Percentiles rank a stretch among this genome's conserved stretches.
These are phyloP conservation scores for Citrus australasica DNA, from an alignment of 345 rosid genomes.

Conservation along the genomic window DNA sequence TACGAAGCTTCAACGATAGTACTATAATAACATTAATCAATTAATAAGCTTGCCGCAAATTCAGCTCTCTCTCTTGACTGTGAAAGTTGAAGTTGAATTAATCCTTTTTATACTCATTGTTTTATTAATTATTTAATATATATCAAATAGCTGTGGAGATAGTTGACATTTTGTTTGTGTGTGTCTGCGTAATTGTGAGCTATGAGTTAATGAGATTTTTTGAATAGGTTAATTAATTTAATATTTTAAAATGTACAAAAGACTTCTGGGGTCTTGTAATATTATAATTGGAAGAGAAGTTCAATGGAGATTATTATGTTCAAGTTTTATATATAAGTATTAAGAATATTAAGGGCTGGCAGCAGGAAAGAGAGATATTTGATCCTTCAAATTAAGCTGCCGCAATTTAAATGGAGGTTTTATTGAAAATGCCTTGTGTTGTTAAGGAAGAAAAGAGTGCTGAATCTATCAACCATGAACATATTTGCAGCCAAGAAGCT, in stretches of 20 bases:
- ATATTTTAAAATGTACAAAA: not conserved
- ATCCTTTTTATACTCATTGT: not conserved
- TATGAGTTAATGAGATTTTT: not conserved
- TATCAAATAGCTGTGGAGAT: slow-evolving; percentile 5
- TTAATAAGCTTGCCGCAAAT: slow-evolving; percentile 12
- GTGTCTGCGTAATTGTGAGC: slow-evolving; percentile 10
- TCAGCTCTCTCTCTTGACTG: slow-evolving; percentile 15
- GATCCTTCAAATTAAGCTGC: not conserved
- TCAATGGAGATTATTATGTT: not conserved
- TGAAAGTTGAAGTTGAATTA: slow-evolving; percentile 35
- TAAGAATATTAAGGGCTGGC: not conserved
- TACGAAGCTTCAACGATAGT: slow-evolving; percentile 55
- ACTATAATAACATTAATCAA: slow-evolving; percentile 3
- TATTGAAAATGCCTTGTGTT: slow-evolving; percentile 27
- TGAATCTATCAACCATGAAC: slow-evolving; percentile 25
- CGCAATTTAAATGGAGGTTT: slow-evolving; percentile 31
- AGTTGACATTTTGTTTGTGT: slow-evolving; percentile 56
- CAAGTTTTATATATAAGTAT: not conserved
- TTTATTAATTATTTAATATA: not conserved
- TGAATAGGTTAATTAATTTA: not conserved
- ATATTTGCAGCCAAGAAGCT: slow-evolving; percentile 23
- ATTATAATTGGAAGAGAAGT: slow-evolving; percentile 9
- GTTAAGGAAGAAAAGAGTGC: slow-evolving; percentile 26
- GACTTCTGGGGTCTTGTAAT: not conserved
- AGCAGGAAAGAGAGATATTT: slow-evolving; percentile 3